These are phyloP conservation scores for Dothiorella sarmentorum DNA, from an alignment of 2,329 filamentous ascomycete genomes.

Conservation along the genomic window DNA sequence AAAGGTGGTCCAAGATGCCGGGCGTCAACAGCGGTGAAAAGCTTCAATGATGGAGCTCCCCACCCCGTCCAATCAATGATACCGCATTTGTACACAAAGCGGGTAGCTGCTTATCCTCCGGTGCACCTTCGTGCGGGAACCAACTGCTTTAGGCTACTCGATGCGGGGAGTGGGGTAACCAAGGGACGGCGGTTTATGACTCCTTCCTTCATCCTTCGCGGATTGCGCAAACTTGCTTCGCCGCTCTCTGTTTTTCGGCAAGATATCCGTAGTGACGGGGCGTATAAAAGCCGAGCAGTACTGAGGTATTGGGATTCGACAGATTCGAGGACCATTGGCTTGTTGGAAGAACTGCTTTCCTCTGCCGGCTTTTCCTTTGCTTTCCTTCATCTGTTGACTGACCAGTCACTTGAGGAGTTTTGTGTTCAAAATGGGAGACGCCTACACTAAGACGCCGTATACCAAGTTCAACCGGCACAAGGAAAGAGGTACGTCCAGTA, in stretches of 20 bases:
- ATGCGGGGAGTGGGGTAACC: background rate
- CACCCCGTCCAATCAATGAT: background rate
- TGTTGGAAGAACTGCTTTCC: no score
- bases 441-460: slow-evolving; percentile 59
- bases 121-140: background rate
- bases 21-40: slow-evolving; percentile 2
- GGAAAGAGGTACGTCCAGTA: slow-evolving; percentile 52
- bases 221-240: no score
- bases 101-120: background rate
- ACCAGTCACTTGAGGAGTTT: no score
- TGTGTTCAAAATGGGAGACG: slow-evolving; percentile 21
- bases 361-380: no score
- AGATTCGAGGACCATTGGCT: no score
- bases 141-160: background rate
- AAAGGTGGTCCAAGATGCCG: background rate
- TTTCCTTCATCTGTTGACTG: no score
- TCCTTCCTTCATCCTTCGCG: background rate
- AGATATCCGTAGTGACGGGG: no score
- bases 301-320: no score
- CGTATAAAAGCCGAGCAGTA: no score
- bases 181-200: background rate
- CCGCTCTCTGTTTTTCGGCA: no score
- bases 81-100: background rate
- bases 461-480: slow-evolving; percentile 63
- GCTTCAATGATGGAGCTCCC: no score